Conservation (phyloP, 768 basidiomycete species). For the Trametes cubensis region DNA sequence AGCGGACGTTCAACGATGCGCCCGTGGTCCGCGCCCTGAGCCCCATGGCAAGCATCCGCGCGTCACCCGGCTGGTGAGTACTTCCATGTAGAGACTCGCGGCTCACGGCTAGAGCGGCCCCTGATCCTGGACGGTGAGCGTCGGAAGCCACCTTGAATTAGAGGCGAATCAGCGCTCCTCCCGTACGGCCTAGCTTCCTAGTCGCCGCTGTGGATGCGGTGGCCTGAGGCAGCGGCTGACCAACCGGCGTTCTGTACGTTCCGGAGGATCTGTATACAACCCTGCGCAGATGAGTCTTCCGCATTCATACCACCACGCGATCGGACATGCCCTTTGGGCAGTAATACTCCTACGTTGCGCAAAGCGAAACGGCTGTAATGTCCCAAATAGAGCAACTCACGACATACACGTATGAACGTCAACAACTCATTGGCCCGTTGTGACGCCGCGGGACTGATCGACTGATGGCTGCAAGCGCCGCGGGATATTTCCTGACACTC, state of each 20-base stretch:
- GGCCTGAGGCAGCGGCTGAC: no score
- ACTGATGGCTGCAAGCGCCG: neutral
- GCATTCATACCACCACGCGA: no score
- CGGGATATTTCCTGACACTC: conserved; percentile 9
- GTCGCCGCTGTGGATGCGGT: neutral
- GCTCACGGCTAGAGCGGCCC: conserved; percentile 8
- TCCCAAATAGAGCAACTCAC: no score
- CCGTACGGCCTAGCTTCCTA: neutral
- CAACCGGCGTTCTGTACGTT: no score
- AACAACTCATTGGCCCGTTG: neutral
- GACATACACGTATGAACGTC: neutral
- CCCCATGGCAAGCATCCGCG: neutral
- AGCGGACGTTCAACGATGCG: neutral
- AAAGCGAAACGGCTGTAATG: no score
- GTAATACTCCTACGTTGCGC: no score
- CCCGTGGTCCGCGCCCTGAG: neutral
- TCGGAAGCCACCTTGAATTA: neutral
- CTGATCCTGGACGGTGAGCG: neutral
- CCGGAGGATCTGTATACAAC: no score
- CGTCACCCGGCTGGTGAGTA: neutral
- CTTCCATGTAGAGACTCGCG: conserved; percentile 1
- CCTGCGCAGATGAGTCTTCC: no score
- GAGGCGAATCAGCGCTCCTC: neutral
- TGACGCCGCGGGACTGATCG: neutral
- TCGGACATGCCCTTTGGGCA: no score